A percentile compares a stretch with the other conserved stretches of the same genome.
Evolutionary conservation across 305 asterid genomes (phyloP).

Genomic region (Solanum hybrid): DNA sequence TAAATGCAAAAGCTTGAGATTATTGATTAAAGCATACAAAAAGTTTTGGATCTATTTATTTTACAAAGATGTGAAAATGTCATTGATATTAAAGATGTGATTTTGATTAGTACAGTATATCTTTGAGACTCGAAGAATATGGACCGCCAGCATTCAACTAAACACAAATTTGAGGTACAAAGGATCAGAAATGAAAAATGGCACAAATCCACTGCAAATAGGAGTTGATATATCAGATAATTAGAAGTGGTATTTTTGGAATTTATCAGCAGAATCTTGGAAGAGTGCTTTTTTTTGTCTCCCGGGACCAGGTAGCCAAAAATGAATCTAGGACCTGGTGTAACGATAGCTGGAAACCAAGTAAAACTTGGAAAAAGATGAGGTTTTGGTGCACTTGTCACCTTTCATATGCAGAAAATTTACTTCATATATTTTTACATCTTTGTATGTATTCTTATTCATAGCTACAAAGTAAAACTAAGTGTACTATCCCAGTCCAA

Average conservation of each 20-base stretch:
- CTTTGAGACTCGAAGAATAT: background rate
- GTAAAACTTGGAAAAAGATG: background rate
- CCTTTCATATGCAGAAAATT: background rate
- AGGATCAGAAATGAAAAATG: background rate
- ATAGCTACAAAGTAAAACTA: background rate
- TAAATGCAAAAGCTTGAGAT: conserved; percentile 9
- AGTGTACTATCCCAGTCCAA: background rate
- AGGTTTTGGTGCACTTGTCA: background rate
- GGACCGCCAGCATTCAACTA: background rate
- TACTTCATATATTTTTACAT: background rate
- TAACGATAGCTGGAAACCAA: background rate
- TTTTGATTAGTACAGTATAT: background rate
- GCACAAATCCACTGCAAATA: conserved; percentile 2
- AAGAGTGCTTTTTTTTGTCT: background rate
- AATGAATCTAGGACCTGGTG: background rate
- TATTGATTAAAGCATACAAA: background rate
- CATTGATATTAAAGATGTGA: background rate
- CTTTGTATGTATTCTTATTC: background rate
- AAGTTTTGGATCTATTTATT: background rate
- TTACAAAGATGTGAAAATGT: background rate
- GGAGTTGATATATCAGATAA: background rate
- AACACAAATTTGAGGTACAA: background rate
- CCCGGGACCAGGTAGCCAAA: background rate
- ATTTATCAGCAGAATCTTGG: background rate
- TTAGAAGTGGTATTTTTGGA: background rate